Evolutionary conservation across 805 yeast genomes (phyloP).

Genomic region (Lachancea thermotolerans): DNA sequence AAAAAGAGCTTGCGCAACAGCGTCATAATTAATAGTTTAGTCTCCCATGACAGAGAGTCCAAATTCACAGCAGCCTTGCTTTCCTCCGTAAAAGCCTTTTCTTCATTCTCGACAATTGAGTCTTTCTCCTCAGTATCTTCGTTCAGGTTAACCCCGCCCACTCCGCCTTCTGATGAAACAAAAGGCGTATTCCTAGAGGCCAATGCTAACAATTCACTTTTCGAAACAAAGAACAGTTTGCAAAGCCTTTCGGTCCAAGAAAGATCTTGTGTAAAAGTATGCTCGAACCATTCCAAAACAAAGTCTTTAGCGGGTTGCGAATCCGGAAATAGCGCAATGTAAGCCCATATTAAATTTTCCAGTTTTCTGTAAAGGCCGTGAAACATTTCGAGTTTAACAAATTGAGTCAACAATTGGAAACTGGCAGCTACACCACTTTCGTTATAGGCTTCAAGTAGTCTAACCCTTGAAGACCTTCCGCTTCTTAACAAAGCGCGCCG

Average conservation of each 20-base stretch:
- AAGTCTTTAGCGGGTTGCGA: slow-evolving; percentile 40
- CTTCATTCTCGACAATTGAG: neutral
- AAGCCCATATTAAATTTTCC: slow-evolving; percentile 56
- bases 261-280: slow-evolving; percentile 35
- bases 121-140: slow-evolving; percentile 37
- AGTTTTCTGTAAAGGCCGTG: slow-evolving; percentile 39
- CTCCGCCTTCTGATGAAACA: neutral
- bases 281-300: slow-evolving; percentile 55
- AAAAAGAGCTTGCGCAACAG: slow-evolving; percentile 23
- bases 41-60: slow-evolving; percentile 37
- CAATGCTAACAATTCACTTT: neutral
- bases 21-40: slow-evolving; percentile 34
- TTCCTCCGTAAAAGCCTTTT: slow-evolving; percentile 1
- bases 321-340: slow-evolving; percentile 39
- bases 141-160: slow-evolving; percentile 19
- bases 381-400: slow-evolving; percentile 48
- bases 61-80: slow-evolving; percentile 3
- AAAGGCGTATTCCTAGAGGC: neutral
- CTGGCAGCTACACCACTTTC: slow-evolving; percentile 29
- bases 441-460: too few species aligned
- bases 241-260: slow-evolving; percentile 55
- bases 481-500: neutral
- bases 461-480: too few species aligned
- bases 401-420: slow-evolving; percentile 50
- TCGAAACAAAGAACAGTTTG: slow-evolving; percentile 32